Evolutionary conservation across 2,329 filamentous ascomycete genomes (phyloP), one percentile per base, ranked within the genome.

Genomic region (Aspergillus pseudotamarii): DNA sequence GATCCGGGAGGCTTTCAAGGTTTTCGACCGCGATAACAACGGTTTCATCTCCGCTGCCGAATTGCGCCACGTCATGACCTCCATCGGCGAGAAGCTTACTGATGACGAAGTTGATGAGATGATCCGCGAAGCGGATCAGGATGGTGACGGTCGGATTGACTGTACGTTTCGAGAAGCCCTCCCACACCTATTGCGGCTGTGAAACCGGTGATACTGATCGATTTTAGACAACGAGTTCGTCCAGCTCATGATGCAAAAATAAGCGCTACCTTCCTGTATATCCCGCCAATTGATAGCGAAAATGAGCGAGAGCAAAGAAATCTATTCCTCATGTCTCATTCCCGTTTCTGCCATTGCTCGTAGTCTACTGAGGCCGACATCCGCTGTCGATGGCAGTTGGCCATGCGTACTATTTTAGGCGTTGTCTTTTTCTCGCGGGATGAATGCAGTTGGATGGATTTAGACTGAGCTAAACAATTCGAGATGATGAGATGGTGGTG

Each of bases 161-260:
- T 95, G 92, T 94, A 84, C 70, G 89, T 79, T 62, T 51, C 19
- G 26, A 46, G 53, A 19, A 14, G 5, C 30, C 30, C 30, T 4
- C 32, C 16, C 9, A n/a, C 5, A 26, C 11, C 16, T 10, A 14
- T 14, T 28, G 21, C 23, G 30, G 12, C 11, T n/a, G 12, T 38
- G 14, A 55, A 55, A 12, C 21, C n/a, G 32, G 28, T 4, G 51
- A 55, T 36, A 61, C 69, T 78, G 75, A 78, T 74, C 32, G 14
- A 46, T 36, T 19, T 54, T 72, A 94, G 91, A 94, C 83, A 94
- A 94, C 84, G 92, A 95, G 82, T 95, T 95, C 77, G 92, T 95
- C 73, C 92, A 95, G 83, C 89, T 95, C 78, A 95, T 95, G 92
- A 94, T 95, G 92, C 92, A 95, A 86, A 94, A 94, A 86, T 94